These are phyloP conservation scores for Ophiostoma pallidulum DNA, from an alignment of 2,329 filamentous ascomycete genomes.

Conservation along the genomic window DNA sequence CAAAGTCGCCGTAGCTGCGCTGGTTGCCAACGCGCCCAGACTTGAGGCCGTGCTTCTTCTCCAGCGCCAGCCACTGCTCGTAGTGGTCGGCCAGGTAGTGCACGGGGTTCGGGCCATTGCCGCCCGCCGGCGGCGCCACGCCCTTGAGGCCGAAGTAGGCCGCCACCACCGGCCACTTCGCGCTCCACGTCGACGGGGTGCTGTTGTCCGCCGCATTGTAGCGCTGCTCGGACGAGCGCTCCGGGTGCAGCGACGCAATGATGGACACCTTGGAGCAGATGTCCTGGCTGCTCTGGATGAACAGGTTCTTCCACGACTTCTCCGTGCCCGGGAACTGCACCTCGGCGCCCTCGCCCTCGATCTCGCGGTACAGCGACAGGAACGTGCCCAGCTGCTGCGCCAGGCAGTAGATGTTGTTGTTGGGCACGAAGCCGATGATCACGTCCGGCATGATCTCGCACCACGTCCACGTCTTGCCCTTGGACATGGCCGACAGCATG, in stretches of 20 bases:
- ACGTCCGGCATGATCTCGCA: conserved; percentile 34
- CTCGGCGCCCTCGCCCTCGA: conserved; percentile 29
- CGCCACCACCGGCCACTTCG: conserved; percentile 36
- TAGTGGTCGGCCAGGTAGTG: conserved; percentile 25
- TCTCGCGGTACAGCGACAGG: conserved; percentile 26
- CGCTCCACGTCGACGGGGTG: conserved; percentile 28
- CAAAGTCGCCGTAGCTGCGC: conserved; percentile 23
- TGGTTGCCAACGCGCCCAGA: conserved; percentile 25
- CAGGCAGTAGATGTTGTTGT: conserved; percentile 33
- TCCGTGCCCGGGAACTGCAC: conserved; percentile 30
- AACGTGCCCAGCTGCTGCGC: conserved; percentile 31
- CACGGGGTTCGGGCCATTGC: conserved; percentile 23
- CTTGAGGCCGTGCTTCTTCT: conserved; percentile 25
- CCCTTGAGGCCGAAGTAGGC: conserved; percentile 37
- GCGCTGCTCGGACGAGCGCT: conserved; percentile 27
- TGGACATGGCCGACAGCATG: conserved; percentile 25
- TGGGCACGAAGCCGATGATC: conserved; percentile 34
- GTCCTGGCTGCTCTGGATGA: conserved; percentile 31
- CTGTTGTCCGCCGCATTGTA: conserved; percentile 35
- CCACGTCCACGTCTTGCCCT: conserved; percentile 33
- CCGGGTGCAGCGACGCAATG: conserved; percentile 30
- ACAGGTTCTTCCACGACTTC: conserved; percentile 28
- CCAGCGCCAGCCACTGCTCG: conserved; percentile 24
- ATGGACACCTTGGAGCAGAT: conserved; percentile 30
- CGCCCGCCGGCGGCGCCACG: conserved; percentile 22